These are phyloP conservation scores for Theileria parva DNA, from an alignment of 169 alveolate genomes.

Conservation along the genomic window DNA sequence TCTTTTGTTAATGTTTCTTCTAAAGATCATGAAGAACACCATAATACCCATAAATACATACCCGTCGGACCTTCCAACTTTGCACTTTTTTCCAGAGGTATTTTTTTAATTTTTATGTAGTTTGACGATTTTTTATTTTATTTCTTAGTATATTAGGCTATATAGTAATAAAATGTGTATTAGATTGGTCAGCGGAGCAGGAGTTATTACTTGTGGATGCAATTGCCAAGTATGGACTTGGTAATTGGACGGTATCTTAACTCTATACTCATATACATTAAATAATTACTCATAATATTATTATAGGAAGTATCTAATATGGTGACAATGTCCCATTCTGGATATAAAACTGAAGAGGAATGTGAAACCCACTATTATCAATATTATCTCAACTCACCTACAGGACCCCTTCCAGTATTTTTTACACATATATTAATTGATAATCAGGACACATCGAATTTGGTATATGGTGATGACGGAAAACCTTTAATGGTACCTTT, in stretches of 20 bases:
- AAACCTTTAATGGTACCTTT: conserved; percentile 58
- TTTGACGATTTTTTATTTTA: neutral
- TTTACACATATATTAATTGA: no score
- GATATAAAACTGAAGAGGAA: conserved; percentile 75
- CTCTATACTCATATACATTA: neutral
- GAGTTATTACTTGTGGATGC: conserved; percentile 87
- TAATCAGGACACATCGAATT: conserved; percentile 45
- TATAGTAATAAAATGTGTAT: neutral
- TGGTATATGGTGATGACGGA: conserved; percentile 44
- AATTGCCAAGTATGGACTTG: conserved; percentile 87
- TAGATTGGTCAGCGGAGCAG: conserved; percentile 90
- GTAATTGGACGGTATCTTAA: conserved; percentile 84
- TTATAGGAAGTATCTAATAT: conserved; percentile 67
- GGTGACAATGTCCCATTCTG: conserved; percentile 70
- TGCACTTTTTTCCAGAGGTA: conserved; percentile 75
- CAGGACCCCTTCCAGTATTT: conserved; percentile 78
- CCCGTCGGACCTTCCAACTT: conserved; percentile 87
- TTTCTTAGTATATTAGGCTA: neutral
- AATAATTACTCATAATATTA: neutral
- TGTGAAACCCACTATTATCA: conserved; percentile 81
- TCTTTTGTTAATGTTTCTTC: conserved; percentile 49
- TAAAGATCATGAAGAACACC: conserved; percentile 65
- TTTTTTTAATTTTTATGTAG: neutral
- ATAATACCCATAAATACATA: conserved; percentile 81
- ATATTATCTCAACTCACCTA: conserved; percentile 74